Evolutionary conservation across 495 filamentous ascomycete species (phyloP), one percentile per base, ranked within the genome.

Genomic region (Podospora sp.): DNA sequence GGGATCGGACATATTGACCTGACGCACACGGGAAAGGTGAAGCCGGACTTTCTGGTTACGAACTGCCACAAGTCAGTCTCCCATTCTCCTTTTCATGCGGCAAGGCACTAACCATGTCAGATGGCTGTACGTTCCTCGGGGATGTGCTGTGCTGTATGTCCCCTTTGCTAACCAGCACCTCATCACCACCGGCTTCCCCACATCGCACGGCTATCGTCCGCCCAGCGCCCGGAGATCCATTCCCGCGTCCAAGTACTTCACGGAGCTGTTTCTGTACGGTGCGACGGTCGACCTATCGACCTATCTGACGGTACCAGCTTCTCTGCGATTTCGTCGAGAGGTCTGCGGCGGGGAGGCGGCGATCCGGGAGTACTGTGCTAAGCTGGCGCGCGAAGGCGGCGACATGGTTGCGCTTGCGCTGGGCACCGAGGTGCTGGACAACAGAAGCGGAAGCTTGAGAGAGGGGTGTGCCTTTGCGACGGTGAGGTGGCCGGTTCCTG

Each of bases 41-140:
- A 88, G 55, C 86, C 61, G 46, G 92, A 96, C 73, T 95, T 95
- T 76, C 88, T 92, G 68, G 82, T 91, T n/a, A 87, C 81, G 33
- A 95, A 94, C 69, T 87, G 83, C 65, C 90, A 94, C 77, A 97
- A 94, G 80, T 65, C 2, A 24, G 60, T 62, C 16, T 12, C 20
- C 25, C 9, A 1, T 21, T 14, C 36, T 60, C 57, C 29, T 21
- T 36, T 4, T 35, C 26, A 36, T 0, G 3, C 4, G 11, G 16
- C 12, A 6, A 36, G 26, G 26, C 18, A 11, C 25, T 60, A 36
- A 60, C 29, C 25, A 21, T 21, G 29, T 0, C 18, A 62, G 60
- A 11, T 96, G 93, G 93, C 85, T 96, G 11, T 90, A 85, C 70
- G 85, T 86, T n/a, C 93, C 92, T 12, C 87, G 92, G 64, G 84